These are phyloP conservation scores for Daldinia bambusicola DNA, from an alignment of 495 filamentous ascomycete genomes.

Conservation along the genomic window DNA sequence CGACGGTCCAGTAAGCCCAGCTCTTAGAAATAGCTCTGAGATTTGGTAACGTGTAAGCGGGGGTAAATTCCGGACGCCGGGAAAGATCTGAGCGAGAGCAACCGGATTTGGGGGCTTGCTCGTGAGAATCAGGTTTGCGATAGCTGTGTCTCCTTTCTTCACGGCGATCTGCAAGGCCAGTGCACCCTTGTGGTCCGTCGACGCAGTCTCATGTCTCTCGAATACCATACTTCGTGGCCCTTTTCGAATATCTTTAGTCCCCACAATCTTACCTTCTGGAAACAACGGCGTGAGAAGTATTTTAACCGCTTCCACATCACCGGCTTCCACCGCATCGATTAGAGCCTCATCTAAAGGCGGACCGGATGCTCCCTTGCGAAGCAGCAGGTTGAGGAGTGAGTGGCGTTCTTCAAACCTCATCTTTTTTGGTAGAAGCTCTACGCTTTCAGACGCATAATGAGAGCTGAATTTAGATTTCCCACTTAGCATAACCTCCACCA, in stretches of 20 bases:
- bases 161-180: slow-evolving; percentile 56
- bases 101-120: slow-evolving; percentile 50
- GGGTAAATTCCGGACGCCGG: slow-evolving; percentile 47
- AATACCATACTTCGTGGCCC: slow-evolving; percentile 44
- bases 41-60: slow-evolving; percentile 52
- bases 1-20: slow-evolving; percentile 50
- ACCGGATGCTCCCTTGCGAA: slow-evolving; percentile 56
- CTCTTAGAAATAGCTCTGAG: slow-evolving; percentile 52
- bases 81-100: slow-evolving; percentile 55
- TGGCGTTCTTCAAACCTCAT: slow-evolving; percentile 55
- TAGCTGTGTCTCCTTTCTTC: slow-evolving; percentile 47
- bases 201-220: slow-evolving; percentile 55
- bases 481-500: slow-evolving; percentile 54
- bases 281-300: slow-evolving; percentile 57
- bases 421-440: slow-evolving; percentile 55
- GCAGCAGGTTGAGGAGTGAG: slow-evolving; percentile 50
- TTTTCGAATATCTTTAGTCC: slow-evolving; percentile 39
- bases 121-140: slow-evolving; percentile 54
- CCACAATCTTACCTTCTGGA: slow-evolving; percentile 41
- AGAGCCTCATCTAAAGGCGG: slow-evolving; percentile 52
- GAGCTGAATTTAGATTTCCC: slow-evolving; percentile 51
- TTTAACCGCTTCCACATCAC: slow-evolving; percentile 53
- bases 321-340: slow-evolving; percentile 53
- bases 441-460: slow-evolving; percentile 55
- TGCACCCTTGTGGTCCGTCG: slow-evolving; percentile 57